A percentile compares a stretch with the other conserved stretches of the same genome.
Evolutionary conservation across 805 yeast species (phyloP).

Genomic region (Starmera amethionina): DNA sequence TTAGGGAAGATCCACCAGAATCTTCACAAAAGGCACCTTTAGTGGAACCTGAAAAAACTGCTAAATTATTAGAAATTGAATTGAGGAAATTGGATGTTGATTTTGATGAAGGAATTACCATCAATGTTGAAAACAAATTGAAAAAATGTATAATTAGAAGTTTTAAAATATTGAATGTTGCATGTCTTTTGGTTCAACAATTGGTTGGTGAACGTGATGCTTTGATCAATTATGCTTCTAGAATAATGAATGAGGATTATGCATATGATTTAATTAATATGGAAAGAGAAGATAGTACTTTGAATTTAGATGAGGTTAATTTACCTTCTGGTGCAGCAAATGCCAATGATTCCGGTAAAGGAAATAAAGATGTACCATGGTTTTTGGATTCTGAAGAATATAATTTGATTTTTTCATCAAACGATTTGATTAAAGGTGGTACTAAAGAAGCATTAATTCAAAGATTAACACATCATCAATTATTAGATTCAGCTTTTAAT

Average conservation of each 20-base stretch:
- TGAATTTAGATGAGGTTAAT: conserved; percentile 16
- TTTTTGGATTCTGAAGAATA: conserved; percentile 57
- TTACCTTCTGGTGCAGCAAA: conserved; percentile 18
- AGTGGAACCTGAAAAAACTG: conserved; percentile 35
- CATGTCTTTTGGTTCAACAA: conserved; percentile 37
- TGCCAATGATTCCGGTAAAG: conserved; percentile 4
- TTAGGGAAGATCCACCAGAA: conserved; percentile 37
- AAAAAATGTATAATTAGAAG: conserved; percentile 23
- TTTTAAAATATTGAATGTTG: conserved; percentile 23
- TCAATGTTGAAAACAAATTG: conserved; percentile 21
- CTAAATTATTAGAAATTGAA: conserved; percentile 35
- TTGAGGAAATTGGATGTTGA: conserved; percentile 38
- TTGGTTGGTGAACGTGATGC: conserved; percentile 64
- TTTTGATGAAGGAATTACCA: conserved; percentile 24
- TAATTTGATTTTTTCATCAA: conserved; percentile 50
- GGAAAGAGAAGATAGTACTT: conserved; percentile 28
- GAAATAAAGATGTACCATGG: conserved; percentile 50
- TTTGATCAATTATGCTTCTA: conserved; percentile 60
- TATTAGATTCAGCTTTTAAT: conserved; percentile 52
- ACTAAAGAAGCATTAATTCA: conserved; percentile 68
- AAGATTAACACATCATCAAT: conserved; percentile 68
- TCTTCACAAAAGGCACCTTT: conserved; percentile 26
- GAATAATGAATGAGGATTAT: conserved; percentile 69
- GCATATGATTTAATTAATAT: conserved; percentile 47
- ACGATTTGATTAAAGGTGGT: conserved; percentile 77